Percentiles rank a stretch among this genome's conserved stretches.
phyloP scores from a whole-genome alignment of 306 rosid genomes.

The Begonia loranthoides region DNA sequence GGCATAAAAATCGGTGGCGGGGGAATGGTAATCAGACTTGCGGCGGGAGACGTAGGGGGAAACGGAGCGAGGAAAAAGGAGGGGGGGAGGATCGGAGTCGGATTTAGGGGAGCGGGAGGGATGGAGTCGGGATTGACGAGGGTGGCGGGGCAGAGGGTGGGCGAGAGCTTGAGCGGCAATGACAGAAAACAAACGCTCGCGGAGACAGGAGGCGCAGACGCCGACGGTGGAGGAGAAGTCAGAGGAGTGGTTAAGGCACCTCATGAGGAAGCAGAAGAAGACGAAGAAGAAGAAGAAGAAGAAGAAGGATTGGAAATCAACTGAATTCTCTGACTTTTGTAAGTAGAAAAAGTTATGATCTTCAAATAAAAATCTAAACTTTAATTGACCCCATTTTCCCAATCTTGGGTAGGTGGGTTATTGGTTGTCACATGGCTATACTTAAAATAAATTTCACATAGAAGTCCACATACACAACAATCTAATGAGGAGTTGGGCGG shows the following conservation, averaged over 20 bases:
- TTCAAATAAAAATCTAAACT: too few relatives aligned
- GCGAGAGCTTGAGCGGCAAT: slow-evolving; percentile 51
- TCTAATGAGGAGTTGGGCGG: too few relatives aligned
- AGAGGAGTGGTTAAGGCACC: slow-evolving; percentile 59
- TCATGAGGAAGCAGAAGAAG: slow-evolving; percentile 21
- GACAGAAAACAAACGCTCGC: slow-evolving; percentile 44
- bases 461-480: too few relatives aligned
- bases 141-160: slow-evolving; percentile 30
- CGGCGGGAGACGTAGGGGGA: slow-evolving; percentile 73
- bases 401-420: too few relatives aligned
- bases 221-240: slow-evolving; percentile 61
- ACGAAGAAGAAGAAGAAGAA: too few relatives aligned
- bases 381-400: too few relatives aligned
- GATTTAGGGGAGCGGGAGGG: not conserved
- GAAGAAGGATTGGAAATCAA: too few relatives aligned
- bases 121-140: slow-evolving; percentile 16
- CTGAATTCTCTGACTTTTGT: too few relatives aligned
- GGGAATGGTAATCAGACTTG: slow-evolving; percentile 37
- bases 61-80: slow-evolving; percentile 72
- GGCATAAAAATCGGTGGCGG: slow-evolving; percentile 6
- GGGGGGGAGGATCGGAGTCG: slow-evolving; percentile 10
- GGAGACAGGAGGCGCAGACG: slow-evolving; percentile 81
- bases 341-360: too few relatives aligned
- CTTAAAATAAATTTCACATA: too few relatives aligned
- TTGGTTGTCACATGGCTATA: too few relatives aligned